These are phyloP conservation scores for Rosa lucieae DNA, from an alignment of 306 rosid genomes.

Conservation along the genomic window DNA sequence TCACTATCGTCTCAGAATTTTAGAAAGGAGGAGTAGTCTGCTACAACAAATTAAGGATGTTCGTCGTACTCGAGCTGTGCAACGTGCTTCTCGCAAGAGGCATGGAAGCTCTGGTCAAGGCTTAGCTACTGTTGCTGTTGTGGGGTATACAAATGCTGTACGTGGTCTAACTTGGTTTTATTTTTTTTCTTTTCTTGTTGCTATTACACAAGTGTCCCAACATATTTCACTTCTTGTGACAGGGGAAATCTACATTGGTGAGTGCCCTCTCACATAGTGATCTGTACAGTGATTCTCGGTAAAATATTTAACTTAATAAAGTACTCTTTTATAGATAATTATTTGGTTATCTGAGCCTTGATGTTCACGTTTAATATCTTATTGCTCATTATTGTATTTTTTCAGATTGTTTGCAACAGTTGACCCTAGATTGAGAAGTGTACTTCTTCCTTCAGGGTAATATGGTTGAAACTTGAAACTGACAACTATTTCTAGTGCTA, in stretches of 20 bases:
- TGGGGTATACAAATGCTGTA: constrained; percentile 98
- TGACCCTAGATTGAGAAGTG: constrained; percentile 84
- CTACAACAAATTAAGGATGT: constrained; percentile 78
- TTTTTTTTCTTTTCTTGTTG: constrained; percentile 9
- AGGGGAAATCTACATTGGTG: constrained; percentile 94
- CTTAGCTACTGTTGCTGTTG: constrained; percentile 76
- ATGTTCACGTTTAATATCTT: constrained; percentile 10
- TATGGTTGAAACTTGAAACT: constrained; percentile 9
- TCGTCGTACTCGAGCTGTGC: constrained; percentile 84
- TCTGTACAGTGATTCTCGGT: constrained; percentile 86
- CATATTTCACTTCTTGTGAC: constrained; percentile 19
- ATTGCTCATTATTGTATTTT: constrained; percentile 12
- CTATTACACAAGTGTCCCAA: constrained; percentile 11
- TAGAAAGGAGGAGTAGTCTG: constrained; percentile 49
- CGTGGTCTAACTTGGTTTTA: constrained; percentile 28
- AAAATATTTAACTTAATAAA: constrained; percentile 20
- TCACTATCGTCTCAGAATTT: constrained; percentile 51
- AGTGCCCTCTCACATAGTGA: constrained; percentile 69
- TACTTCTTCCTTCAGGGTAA: constrained; percentile 92
- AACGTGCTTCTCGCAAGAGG: constrained; percentile 83
- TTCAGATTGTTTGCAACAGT: constrained; percentile 89
- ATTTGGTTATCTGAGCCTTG: neutral
- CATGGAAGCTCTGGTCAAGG: constrained; percentile 78
- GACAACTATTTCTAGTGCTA: constrained; percentile 17
- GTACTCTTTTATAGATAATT: neutral